Evolutionary conservation across 179 eudicot genomes (phyloP), one percentile per base, ranked within the genome.

Genomic region (Nepenthes alata): DNA sequence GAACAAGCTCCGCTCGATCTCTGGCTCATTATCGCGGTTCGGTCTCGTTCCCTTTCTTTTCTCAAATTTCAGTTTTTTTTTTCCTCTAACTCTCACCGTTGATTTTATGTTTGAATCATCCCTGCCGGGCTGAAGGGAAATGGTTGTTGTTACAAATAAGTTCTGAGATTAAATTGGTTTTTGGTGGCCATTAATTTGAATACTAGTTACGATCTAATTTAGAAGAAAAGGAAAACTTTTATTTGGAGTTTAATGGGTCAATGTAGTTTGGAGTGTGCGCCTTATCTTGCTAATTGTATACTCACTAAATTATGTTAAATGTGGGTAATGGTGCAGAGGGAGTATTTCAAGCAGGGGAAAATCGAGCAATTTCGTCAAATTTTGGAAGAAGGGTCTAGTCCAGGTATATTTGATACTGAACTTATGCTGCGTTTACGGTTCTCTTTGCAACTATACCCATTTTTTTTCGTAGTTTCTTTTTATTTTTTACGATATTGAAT

Each of bases 1-100:
- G 99, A 94, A 62, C 99, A 94, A 74, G 99, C 99, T 55, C 99
- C 97, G 5, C 91, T 94, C 51, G 87, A 87, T 71, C 85, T 94
- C 15, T 87, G 94, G 97, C 91, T 94, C 61, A 77, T 90, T 37
- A 94, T 94, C 61, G 95, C 97, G 58, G 99, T 93, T 58, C n/a
- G 68, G 45, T 61, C 51, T 12, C 57, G n/a, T 37, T 71, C 45
- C 58, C 37, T 64, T 37, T 45, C n/a, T 2, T 59, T 2, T 56
- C 12, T 39, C 10, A 11, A 3, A 57, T 9, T 55, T 14, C 34
- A 54, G 35, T 54, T 54, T 11, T 10, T 10, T 11, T 54, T 54
- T 9, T 10, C 12, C 12, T 14, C 37, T 1, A 54, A 14, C 4
- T 8, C 37, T 3, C 10, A 35, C 4, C 11, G 57, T 54, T 55